Conservation (phyloP, 108 stramenopile species). For the Parietichytrium sp. region DNA sequence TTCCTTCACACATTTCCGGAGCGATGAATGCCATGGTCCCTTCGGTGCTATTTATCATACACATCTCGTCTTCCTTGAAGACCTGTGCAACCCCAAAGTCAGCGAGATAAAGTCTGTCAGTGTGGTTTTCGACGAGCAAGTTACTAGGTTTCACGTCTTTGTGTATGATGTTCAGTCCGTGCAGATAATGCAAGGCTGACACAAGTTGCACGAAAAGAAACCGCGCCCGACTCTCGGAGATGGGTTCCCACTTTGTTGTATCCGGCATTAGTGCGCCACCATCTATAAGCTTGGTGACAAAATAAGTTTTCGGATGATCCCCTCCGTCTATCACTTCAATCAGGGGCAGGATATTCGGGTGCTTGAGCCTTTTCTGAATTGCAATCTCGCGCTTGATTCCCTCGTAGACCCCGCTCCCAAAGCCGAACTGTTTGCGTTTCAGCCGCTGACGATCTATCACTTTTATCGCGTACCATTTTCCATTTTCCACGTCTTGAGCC, state of each 20-base stretch:
- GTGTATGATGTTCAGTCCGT: constrained; percentile 44
- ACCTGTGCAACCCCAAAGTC: constrained; percentile 52
- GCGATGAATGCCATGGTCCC: constrained; percentile 52
- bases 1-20: constrained; percentile 43
- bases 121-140: constrained; percentile 3
- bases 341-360: constrained; percentile 46
- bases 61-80: neutral
- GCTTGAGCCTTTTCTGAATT: constrained; percentile 41
- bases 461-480: neutral
- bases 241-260: neutral
- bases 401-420: too few relatives aligned
- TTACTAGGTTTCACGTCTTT: constrained; percentile 52
- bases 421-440: neutral
- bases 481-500: neutral
- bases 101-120: constrained; percentile 35
- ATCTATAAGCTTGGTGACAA: constrained; percentile 43
- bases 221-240: neutral
- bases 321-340: constrained; percentile 49
- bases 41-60: constrained; percentile 17
- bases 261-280: constrained; percentile 45
- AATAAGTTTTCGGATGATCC: constrained; percentile 37
- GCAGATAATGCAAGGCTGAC: constrained; percentile 43
- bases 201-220: constrained; percentile 41
- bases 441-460: neutral
- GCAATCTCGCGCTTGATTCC: constrained; percentile 40